These are phyloP conservation scores for Globisporangium perplexum DNA, from an alignment of 352 stramenopile species.

Conservation along the genomic window DNA sequence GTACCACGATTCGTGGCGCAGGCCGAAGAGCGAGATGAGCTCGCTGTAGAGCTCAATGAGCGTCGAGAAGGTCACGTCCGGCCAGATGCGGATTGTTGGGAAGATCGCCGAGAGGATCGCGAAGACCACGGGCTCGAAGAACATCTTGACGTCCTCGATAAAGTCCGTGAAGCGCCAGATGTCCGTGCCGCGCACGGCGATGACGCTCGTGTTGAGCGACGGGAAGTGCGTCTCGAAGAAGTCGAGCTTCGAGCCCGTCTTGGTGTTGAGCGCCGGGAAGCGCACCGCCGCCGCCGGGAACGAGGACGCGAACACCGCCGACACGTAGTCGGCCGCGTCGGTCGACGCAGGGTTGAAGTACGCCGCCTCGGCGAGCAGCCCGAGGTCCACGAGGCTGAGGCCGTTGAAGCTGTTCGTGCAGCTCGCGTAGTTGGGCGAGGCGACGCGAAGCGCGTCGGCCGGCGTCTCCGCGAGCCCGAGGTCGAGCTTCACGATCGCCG, in stretches of 20 bases:
- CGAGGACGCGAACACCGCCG: slow-evolving; percentile 50
- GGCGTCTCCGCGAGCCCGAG: slow-evolving; percentile 54
- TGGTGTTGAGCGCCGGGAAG: slow-evolving; percentile 68
- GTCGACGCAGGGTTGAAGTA: slow-evolving; percentile 88
- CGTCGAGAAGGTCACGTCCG: slow-evolving; percentile 84
- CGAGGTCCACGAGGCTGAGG: slow-evolving; percentile 75
- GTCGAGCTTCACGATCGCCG: slow-evolving; percentile 79
- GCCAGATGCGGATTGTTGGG: slow-evolving; percentile 90
- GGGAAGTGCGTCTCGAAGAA: slow-evolving; percentile 82
- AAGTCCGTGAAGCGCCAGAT: slow-evolving; percentile 89
- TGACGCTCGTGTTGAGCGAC: slow-evolving; percentile 77
- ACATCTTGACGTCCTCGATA: slow-evolving; percentile 91
- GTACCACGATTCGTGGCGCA: slow-evolving; percentile 86
- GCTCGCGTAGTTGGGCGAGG: slow-evolving; percentile 63
- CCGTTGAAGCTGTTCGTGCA: slow-evolving; percentile 74
- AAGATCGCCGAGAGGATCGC: slow-evolving; percentile 86
- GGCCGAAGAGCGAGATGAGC: slow-evolving; percentile 80
- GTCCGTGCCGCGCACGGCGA: slow-evolving; percentile 85
- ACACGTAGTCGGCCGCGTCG: slow-evolving; percentile 60
- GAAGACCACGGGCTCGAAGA: slow-evolving; percentile 87
- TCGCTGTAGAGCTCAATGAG: slow-evolving; percentile 86
- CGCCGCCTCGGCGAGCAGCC: slow-evolving; percentile 78
- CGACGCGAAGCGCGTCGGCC: slow-evolving; percentile 27
- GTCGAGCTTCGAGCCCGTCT: slow-evolving; percentile 78
- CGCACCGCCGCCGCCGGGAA: slow-evolving; percentile 45